These are phyloP conservation scores for Miscanthus lutarioriparius DNA, from an alignment of 176 grass and related monocot species.

Conservation along the genomic window DNA sequence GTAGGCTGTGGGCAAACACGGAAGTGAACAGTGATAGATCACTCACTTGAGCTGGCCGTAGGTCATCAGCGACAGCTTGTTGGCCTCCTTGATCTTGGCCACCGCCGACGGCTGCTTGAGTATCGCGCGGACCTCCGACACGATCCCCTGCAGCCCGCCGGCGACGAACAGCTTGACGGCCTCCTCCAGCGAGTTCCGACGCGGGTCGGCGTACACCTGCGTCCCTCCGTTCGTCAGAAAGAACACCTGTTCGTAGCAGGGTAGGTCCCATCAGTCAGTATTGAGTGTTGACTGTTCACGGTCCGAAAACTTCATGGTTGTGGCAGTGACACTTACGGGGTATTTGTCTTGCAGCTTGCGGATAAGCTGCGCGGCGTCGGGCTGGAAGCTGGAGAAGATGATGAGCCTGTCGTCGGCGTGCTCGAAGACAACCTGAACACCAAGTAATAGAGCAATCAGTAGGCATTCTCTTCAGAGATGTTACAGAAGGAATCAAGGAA, in stretches of 20 bases:
- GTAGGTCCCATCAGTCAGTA: background rate
- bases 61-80: conserved; percentile 55
- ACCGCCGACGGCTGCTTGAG: conserved; percentile 61
- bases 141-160: conserved; percentile 64
- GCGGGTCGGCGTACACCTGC: conserved; percentile 43
- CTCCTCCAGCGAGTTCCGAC: conserved; percentile 79
- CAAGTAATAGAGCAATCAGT: background rate
- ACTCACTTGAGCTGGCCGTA: conserved; percentile 84
- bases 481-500: background rate
- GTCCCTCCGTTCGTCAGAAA: conserved; percentile 78
- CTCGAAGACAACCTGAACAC: conserved; percentile 54
- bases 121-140: conserved; percentile 72
- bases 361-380: conserved; percentile 58
- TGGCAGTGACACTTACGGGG: conserved; percentile 50
- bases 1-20: no score
- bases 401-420: conserved; percentile 53
- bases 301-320: background rate
- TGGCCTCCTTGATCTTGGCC: conserved; percentile 59
- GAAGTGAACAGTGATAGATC: background rate
- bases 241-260: conserved; percentile 46
- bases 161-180: conserved; percentile 53
- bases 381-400: conserved; percentile 88
- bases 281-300: background rate
- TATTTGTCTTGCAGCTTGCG: conserved; percentile 54
- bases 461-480: background rate